Evolutionary conservation across 345 rosid species (phyloP), one percentile per base, ranked within the genome.

Genomic region (Raphanus raphanistrum): DNA sequence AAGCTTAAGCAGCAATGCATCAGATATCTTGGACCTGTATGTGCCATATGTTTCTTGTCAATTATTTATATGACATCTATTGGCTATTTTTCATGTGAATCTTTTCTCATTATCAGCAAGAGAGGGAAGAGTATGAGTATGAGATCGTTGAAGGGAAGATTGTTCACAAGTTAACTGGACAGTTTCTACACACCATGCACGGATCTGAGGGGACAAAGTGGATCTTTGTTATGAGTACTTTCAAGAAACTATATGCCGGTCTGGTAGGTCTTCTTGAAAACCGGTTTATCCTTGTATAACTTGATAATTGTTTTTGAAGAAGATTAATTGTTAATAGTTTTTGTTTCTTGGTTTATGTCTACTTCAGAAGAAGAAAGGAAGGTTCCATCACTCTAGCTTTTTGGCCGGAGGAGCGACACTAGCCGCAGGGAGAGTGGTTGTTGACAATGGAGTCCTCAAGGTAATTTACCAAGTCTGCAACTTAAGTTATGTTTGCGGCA

Each of bases 391-490:
- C 85, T 94, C 98, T 1, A 94, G 97, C 79, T 94, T 94, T 74
- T 82, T 94, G 84, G 98, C 98, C 1, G 98, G 98, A 32, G 98
- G 98, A 83, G 90, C 87, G 58, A 89, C 98, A 0, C 65, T 92
- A 76, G 97, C 97, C 1, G 97, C 98, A 2, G 98, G 98, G 83
- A 88, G 97, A 83, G 83, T 94, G 2, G 79, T 52, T 25, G 92
- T 80, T 21, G 93, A 90, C 74, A 25, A 82, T 67, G 98, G 97
- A 76, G 72, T 79, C 74, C 90, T 92, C 33, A 92, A 87, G 93
- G 98, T 92, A 88, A 57, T n/a, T 29, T 4, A 63, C 66, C 5
- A 61, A 61, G 36, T 29, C 36, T 63, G 21, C 1, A 0, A 63
- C 21, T 62, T 38, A 38, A 38, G 13, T 38, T 38, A 38, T 38